Evolutionary conservation across 2,329 filamentous ascomycete species (phyloP), one percentile per base, ranked within the genome.

Genomic region (Clonostachys sp.): DNA sequence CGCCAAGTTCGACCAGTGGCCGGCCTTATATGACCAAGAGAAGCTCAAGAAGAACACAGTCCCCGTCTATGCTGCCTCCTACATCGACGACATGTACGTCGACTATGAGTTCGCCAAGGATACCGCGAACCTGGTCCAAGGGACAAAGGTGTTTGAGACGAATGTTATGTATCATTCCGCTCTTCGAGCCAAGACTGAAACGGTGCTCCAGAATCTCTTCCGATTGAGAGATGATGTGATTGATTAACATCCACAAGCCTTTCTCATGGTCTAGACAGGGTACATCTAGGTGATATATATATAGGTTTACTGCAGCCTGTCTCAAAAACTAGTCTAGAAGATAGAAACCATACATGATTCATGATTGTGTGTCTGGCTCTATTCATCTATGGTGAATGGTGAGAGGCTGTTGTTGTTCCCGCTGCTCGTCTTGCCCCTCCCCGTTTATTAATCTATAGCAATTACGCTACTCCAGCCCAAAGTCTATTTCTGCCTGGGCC

Each of bases 71-170:
- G 87, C 91, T 2, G 89, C 88, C 1, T 86, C 83, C 3, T 97
- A 87, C 56, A 64, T 89, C 5, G 86, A 96, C 52, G 91, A 96
- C 61, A 94, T 96, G 88, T 96, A 95, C 59, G 91, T 97, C 33
- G 87, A 95, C 59, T 87, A 81, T 55, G 81, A 81, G 7, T 70
- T 91, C 47, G 86, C 88, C 9, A 77, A 80, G 56, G 81, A 87
- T 56, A 95, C 90, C 14, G 89, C 89, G 10, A 71, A 70, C 39
- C 79, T 84, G 59, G 87, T 96, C 61, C 86, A 81, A 61, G 84
- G 83, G 1, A 86, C 82, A 61, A 91, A 89, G 70, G 83, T 89
- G 39, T 94, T 86, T 57, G 81, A 94, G 60, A 96, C 90, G 38
- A 96, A 96, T 62, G 75, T 78, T 20, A 81, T 95, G 76, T 94